A percentile compares a stretch with the other conserved stretches of the same genome.
Evolutionary conservation across 176 grass and related monocot species (phyloP).

Genomic region (Hordeum vulgare): DNA sequence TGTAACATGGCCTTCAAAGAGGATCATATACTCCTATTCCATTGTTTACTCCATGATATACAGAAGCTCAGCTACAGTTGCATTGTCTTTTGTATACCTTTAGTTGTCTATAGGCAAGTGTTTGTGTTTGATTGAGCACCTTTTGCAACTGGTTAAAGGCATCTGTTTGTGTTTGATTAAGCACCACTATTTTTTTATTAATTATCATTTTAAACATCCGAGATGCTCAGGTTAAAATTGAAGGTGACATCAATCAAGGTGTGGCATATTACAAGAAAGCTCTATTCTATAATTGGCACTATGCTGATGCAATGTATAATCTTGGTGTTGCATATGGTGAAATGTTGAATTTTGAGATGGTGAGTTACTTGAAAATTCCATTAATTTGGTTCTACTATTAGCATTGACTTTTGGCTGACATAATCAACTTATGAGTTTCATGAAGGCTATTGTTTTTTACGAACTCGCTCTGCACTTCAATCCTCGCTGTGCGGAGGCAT

Average conservation of each 20-base stretch:
- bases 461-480: constrained; percentile 99
- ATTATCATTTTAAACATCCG: constrained; percentile 4
- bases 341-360: constrained; percentile 99
- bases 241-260: constrained; percentile 95
- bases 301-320: constrained; percentile 99
- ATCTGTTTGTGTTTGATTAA: not conserved
- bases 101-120: not conserved
- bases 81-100: not conserved
- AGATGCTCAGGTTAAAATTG: constrained; percentile 80
- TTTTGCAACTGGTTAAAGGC: not conserved
- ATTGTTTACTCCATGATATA: not conserved
- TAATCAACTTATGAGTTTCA: constrained; percentile 6
- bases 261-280: constrained; percentile 98
- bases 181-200: not conserved
- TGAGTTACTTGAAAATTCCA: constrained; percentile 38
- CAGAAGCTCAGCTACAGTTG: not conserved
- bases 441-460: constrained; percentile 97
- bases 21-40: not conserved
- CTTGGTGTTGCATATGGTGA: constrained; percentile 99
- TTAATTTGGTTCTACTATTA: constrained; percentile 12
- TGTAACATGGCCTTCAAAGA: constrained; percentile 2
- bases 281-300: constrained; percentile 94
- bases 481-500: constrained; percentile 92
- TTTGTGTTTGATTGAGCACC: not conserved
- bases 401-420: constrained; percentile 21